Conservation (phyloP, 441 rosid genomes). For the Syzygium malaccense region DNA sequence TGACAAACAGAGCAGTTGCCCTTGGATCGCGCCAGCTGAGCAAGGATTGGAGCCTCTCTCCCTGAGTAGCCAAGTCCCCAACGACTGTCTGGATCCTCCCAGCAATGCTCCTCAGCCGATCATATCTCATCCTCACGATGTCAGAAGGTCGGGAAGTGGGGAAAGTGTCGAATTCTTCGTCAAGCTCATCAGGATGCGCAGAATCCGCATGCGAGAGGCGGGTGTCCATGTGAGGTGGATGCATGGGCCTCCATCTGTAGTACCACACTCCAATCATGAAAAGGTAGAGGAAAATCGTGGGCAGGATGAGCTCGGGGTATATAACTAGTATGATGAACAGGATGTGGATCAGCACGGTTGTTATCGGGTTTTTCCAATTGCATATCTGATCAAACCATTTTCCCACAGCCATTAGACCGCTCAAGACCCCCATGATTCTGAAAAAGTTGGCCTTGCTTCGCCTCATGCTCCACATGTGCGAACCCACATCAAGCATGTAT, state of each 20-base stretch:
- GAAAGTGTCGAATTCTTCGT: conserved; percentile 90
- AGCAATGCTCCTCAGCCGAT: conserved; percentile 84
- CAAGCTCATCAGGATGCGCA: conserved; percentile 82
- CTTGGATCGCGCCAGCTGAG: conserved; percentile 99
- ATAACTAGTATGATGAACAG: conserved; percentile 84
- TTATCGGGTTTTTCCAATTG: conserved; percentile 89
- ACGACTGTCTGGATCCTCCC: conserved; percentile 93
- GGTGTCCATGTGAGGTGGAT: conserved; percentile 98
- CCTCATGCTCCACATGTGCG: conserved; percentile 99
- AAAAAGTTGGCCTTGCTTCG: conserved; percentile 97
- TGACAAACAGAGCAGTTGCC: conserved; percentile 73
- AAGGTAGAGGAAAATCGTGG: conserved; percentile 86
- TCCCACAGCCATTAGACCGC: conserved; percentile 79
- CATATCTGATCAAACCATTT: conserved; percentile 95
- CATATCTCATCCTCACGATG: conserved; percentile 83
- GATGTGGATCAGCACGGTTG: conserved; percentile 84
- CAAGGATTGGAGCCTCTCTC: conserved; percentile 86
- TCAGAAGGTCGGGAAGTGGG: conserved; percentile 77
- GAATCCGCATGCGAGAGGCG: conserved; percentile 87
- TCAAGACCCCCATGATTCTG: conserved; percentile 77
- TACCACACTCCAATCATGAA: conserved; percentile 95
- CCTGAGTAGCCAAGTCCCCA: conserved; percentile 94
- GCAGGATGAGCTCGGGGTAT: conserved; percentile 87
- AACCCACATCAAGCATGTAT: conserved; percentile 94
- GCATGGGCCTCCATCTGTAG: conserved; percentile 90